Evolutionary conservation across 208 protist species (phyloP).

Genomic region (Trypanosoma mega): DNA sequence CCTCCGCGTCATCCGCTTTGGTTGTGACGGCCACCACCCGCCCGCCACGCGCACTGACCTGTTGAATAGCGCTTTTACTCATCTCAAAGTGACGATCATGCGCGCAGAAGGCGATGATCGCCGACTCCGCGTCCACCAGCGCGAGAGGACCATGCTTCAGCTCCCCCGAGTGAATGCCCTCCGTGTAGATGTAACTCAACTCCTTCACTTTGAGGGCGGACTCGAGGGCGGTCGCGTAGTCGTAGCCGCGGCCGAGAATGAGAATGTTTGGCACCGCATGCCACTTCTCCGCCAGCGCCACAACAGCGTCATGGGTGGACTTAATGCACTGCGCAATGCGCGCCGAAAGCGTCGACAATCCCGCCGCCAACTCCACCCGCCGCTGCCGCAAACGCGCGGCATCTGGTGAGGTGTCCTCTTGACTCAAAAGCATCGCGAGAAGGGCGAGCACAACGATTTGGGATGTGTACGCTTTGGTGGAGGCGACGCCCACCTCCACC

Average conservation of each 20-base stretch:
- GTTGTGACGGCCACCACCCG: constrained; percentile 77
- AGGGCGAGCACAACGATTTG: constrained; percentile 92
- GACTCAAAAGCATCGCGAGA: constrained; percentile 83
- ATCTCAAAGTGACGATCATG: constrained; percentile 72
- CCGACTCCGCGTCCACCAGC: constrained; percentile 93
- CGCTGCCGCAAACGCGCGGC: constrained; percentile 37
- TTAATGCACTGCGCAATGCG: constrained; percentile 67
- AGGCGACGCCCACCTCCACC: constrained; percentile 95
- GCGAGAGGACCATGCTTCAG: constrained; percentile 98
- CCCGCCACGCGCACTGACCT: constrained; percentile 87
- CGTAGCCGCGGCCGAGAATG: constrained; percentile 91
- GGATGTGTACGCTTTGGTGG: constrained; percentile 97
- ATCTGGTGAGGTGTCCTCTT: constrained; percentile 29
- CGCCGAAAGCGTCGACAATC: constrained; percentile 51
- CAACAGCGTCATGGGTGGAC: constrained; percentile 42
- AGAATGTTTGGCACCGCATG: constrained; percentile 60
- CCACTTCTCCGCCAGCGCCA: constrained; percentile 66
- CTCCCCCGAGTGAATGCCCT: constrained; percentile 95
- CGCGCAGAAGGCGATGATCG: constrained; percentile 91
- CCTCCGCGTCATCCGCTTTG: constrained; percentile 44
- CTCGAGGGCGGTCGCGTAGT: constrained; percentile 93
- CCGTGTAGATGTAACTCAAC: constrained; percentile 97
- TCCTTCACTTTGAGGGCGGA: constrained; percentile 97
- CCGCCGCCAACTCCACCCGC: constrained; percentile 66
- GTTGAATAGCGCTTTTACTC: constrained; percentile 86